phyloP scores from a whole-genome alignment of 192 early-diverging fungal species.

The Haplosporangium gracile region DNA sequence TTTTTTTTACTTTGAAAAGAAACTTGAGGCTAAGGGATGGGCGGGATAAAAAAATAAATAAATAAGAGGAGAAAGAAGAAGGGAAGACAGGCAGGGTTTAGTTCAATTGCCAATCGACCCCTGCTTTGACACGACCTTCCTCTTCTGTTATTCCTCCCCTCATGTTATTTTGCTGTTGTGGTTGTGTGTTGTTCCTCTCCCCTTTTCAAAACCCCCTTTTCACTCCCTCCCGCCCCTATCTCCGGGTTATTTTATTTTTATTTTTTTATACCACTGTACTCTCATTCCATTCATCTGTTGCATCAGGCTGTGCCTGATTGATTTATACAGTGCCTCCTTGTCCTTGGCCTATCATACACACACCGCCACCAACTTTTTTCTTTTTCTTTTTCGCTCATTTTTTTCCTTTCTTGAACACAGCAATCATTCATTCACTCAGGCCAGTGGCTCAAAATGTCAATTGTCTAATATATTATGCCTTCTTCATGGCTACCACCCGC shows the following conservation, averaged over 20 bases:
- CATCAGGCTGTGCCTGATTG: background rate
- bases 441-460: background rate
- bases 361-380: no score
- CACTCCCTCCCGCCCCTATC: no score
- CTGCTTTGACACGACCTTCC: background rate
- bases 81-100: background rate
- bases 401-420: no score
- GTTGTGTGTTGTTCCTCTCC: background rate
- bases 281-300: background rate
- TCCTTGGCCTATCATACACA: no score
- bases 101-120: background rate
- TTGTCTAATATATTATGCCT: background rate
- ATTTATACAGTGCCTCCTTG: no score
- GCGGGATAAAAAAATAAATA: background rate
- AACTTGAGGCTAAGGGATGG: background rate
- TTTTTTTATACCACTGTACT: no score
- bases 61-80: background rate
- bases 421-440: no score
- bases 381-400: no score
- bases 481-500: background rate
- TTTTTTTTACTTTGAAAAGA: background rate
- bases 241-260: background rate
- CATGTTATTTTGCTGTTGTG: background rate
- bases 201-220: no score
- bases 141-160: background rate